Percentiles rank a stretch among this genome's conserved stretches.
Evolutionary conservation across 441 rosid species (phyloP).

Genomic region (Lepidium campestre): DNA sequence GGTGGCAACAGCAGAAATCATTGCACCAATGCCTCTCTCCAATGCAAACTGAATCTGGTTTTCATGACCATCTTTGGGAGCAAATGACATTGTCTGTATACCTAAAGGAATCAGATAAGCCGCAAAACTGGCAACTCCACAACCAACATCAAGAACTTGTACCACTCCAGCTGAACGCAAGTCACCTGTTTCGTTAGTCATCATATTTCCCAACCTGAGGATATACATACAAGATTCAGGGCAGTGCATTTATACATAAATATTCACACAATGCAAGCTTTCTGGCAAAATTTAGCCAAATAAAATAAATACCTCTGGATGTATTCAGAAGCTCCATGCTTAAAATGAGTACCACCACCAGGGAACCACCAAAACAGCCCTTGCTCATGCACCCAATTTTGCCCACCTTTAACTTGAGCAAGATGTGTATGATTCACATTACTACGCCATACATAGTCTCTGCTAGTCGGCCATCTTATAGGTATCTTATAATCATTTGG

Average conservation of each 20-base stretch:
- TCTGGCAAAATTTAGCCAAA: neutral
- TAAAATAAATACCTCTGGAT: slow-evolving; percentile 51
- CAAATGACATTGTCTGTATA: slow-evolving; percentile 93
- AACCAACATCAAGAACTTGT: slow-evolving; percentile 92
- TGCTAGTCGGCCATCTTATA: slow-evolving; percentile 82
- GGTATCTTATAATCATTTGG: slow-evolving; percentile 83
- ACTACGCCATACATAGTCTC: slow-evolving; percentile 89
- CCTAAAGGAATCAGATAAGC: slow-evolving; percentile 83
- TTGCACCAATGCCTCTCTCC: slow-evolving; percentile 87
- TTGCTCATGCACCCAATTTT: slow-evolving; percentile 87
- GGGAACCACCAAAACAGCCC: slow-evolving; percentile 91
- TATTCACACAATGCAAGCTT: neutral
- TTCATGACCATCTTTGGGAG: slow-evolving; percentile 93
- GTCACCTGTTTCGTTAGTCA: slow-evolving; percentile 70
- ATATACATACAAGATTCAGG: neutral
- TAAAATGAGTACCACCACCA: slow-evolving; percentile 97
- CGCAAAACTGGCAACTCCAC: slow-evolving; percentile 97
- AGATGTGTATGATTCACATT: slow-evolving; percentile 92
- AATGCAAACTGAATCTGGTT: slow-evolving; percentile 98
- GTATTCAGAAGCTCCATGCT: slow-evolving; percentile 91
- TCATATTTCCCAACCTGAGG: slow-evolving; percentile 81
- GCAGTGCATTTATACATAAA: neutral
- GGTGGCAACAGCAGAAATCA: slow-evolving; percentile 82
- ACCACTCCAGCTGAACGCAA: slow-evolving; percentile 77
- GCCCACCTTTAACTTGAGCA: slow-evolving; percentile 89